Evolutionary conservation across 306 rosid species (phyloP), one percentile per base, ranked within the genome.

Genomic region (Pachyrhizus erosus): DNA sequence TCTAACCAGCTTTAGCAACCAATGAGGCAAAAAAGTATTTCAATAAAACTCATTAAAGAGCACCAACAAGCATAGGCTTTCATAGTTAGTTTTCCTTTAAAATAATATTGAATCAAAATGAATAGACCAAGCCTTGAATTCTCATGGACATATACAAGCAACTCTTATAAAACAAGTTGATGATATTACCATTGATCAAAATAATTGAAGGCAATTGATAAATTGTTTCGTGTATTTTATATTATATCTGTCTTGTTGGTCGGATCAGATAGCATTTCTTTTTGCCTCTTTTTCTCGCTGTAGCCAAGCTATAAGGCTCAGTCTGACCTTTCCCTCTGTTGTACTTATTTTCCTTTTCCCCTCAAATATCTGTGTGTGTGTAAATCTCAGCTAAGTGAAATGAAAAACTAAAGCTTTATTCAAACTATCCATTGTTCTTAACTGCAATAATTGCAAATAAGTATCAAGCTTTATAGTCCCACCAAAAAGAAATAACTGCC

Each of bases 1-100:
- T 24, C 75, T 55, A 8, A 73, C 51, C 78, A 86, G 42, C 64
- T 78, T 57, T 40, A 75, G 66, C 58, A 31, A 70, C 57, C 54
- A 49, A 74, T 67, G 29, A 74, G 37, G 68, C 51, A 61, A 73
- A 39, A 26, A 29, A 64, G 43, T 52, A 54, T 81, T 77, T 72
- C 68, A 42, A 64, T 39, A 65, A 61, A 61, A 26, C 64, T 69
- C 26, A 61, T 69, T 34, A 42, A 74, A 80, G 75, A 60, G 43
- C 4, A 48, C 39, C 37, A 54, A 77, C 12, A 58, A 34, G 43
- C 67, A 72, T 29, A 54, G 64, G 51, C 51, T 62, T 85, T 62
- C 73, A 54, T 2, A 77, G 14, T 70, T 40, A 61, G 33, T 76
- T 52, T 81, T 42, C 15, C 24, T 70, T 45, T 24, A 17, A 26